phyloP scores from a whole-genome alignment of 2,329 filamentous ascomycete genomes.

The Periconia sp. region DNA sequence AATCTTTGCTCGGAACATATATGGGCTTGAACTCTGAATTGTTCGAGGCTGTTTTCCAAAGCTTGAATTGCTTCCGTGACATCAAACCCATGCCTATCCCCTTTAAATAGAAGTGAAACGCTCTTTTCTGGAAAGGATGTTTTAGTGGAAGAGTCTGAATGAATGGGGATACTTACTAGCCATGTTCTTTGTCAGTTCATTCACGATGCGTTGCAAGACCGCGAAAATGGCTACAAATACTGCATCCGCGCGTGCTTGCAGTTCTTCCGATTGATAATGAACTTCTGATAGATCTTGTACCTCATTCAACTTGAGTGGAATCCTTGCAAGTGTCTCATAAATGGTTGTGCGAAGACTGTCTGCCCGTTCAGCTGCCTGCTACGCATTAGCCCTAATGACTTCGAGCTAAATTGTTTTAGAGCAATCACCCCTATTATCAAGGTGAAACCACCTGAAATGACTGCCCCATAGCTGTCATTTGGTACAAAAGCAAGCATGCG shows the following conservation, averaged over 20 bases:
- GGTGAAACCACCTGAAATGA: slow-evolving; percentile 1
- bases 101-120: background rate
- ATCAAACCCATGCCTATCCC: background rate
- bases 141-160: background rate
- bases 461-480: background rate
- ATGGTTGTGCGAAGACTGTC: background rate
- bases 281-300: background rate
- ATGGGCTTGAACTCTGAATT: background rate
- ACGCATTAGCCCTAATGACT: background rate
- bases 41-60: background rate
- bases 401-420: background rate
- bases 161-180: background rate
- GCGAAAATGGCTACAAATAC: background rate
- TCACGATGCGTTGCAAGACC: background rate
- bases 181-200: slow-evolving; percentile 1
- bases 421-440: background rate
- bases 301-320: background rate
- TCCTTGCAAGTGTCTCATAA: background rate
- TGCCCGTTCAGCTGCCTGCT: background rate
- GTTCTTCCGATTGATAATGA: background rate
- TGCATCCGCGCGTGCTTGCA: background rate
- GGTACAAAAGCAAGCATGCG: slow-evolving; percentile 1
- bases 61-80: background rate
- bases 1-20: background rate
- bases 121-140: background rate